Evolutionary conservation across 2,329 filamentous ascomycete species (phyloP), one percentile per base, ranked within the genome.

Genomic region (Aspergillus thermomutatus): DNA sequence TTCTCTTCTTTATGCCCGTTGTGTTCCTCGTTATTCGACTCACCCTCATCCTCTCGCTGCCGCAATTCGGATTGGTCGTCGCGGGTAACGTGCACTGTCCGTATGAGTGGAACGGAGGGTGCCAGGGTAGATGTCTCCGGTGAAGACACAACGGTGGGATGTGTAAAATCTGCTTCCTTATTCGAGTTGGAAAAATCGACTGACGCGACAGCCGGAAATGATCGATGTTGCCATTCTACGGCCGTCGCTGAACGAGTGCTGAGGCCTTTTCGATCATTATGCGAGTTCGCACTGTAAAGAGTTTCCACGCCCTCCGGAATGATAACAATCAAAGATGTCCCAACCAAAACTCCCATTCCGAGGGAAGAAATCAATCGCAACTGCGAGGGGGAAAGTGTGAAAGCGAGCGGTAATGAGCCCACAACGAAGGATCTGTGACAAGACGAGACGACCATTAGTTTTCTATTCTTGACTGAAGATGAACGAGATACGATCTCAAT

Each of bases 301-400:
- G 94, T 93, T 71, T 97, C 92, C 58, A 97, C 88, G 40, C 94
- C 94, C 75, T 99, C 94, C 0, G 94, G 94, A 67, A 99, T 96
- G 69, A 99, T 97, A 31, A 99, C 92, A 62, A 97, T 93, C 62
- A 99, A 83, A 1, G 93, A 93, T 27, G 94, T 97, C 37, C 94
- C 94, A 17, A 99, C 92, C 8, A 99, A 81, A 52, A 99, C 89
- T 47, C 94, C 94, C 74, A 96, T 91, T 53, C 94, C 94, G 71
- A 97, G 85, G 56, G 92, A 92, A 23, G 93, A 95, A 71, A 97
- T 90, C 50, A 96, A 80, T 69, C 93, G 88, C 56, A 97, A 80
- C 74, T 96, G 91, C 46, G 91, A 90, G 58, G 89, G 87, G 28
- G 92, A 93, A 26, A 99, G 83, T 56, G 88, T 85, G 80, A 99